Conservation (phyloP, 2,329 filamentous ascomycete genomes). For the Trichoderma polysporum region DNA sequence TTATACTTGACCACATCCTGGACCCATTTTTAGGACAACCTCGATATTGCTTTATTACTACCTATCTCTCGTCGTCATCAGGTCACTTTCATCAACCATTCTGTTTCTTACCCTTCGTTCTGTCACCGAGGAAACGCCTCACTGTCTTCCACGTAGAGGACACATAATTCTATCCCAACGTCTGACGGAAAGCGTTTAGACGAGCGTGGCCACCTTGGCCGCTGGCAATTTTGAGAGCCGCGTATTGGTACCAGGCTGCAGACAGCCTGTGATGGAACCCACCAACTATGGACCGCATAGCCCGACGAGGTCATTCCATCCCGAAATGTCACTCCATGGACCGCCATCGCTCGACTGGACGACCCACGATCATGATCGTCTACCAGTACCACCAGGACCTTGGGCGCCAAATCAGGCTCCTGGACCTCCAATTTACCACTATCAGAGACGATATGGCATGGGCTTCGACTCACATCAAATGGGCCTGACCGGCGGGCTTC, state of each 20-base stretch:
- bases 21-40: neutral
- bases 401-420: neutral
- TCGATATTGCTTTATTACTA: neutral
- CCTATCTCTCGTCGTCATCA: neutral
- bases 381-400: neutral
- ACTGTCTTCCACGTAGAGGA: neutral
- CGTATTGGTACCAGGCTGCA: neutral
- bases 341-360: slow-evolving; percentile 15
- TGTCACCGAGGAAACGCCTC: neutral
- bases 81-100: neutral
- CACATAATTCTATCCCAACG: neutral
- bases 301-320: slow-evolving; percentile 20
- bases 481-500: slow-evolving; percentile 26
- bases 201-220: neutral
- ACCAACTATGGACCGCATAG: slow-evolving; percentile 36
- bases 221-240: neutral
- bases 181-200: neutral
- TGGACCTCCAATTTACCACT: slow-evolving; percentile 26
- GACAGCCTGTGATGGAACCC: slow-evolving; percentile 29
- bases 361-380: neutral
- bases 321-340: slow-evolving; percentile 1
- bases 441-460: slow-evolving; percentile 24
- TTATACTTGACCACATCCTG: neutral
- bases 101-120: neutral
- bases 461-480: slow-evolving; percentile 27